Base-by-base conservation (phyloP, 345 rosid species). In the Lumnitzera racemosa region DNA sequence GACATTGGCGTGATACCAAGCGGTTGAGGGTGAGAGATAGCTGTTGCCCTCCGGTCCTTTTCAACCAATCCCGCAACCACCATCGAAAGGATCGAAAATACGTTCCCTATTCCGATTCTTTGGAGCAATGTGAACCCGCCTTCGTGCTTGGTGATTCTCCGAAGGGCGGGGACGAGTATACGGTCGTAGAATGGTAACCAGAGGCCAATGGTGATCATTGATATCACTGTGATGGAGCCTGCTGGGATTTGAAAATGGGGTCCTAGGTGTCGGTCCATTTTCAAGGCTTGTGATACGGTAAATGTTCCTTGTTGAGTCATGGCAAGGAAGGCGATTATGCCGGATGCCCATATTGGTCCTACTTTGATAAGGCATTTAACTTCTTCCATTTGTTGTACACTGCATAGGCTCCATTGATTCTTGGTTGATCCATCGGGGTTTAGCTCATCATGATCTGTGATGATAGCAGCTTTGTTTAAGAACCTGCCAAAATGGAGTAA, bases 131-230 rank as follows among this genome's bases (percentile, higher is more conserved):
- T 79, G 63, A 85, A 74, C 14, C 91, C 90, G 0, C 78, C 81
- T 67, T 76, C 76, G 31, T 46, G 61, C 46, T 72, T 67, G 36
- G 82, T 79, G 66, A 73, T 49, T 71, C 63, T 72, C 47, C 77
- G 67, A 5, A 81, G 70, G 52, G 56, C 48, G 0, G 87, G 89
- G 48, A 81, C 77, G 13, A 83, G 11, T 55, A 83, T 0, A 11
- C 77, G 72, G 68, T 85, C 96, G 24, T 88, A 88, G 17, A 83
- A 20, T 12, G 87, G 88, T 48, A 88, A 49, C 91, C 85, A 88
- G n/a, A 85, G 41, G 17, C 72, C 80, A 16, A 83, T 36, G 0
- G 87, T 76, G 56, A 88, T 15, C 76, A 78, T 65, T 5, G 86
- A 70, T 41, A 83, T 78, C 47, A 76, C 70, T 1, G 0, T 0